Percentiles rank a stretch among this genome's conserved stretches.
These are phyloP conservation scores for Cymbidium sinense DNA, from an alignment of 106 monocot species.

Conservation along the genomic window DNA sequence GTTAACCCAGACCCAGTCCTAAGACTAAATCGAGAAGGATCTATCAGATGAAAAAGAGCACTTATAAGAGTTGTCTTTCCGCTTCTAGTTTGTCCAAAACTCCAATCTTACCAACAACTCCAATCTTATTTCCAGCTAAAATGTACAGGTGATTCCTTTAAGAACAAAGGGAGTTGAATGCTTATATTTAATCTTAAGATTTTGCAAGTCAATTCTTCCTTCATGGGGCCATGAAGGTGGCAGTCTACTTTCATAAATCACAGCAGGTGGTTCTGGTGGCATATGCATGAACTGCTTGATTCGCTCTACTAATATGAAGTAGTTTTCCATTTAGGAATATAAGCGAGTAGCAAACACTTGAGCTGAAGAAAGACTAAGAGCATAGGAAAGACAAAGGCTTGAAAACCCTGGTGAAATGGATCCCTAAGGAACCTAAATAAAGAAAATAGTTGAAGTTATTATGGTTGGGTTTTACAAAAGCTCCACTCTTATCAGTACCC, in stretches of 20 bases:
- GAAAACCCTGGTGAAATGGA: conserved; percentile 52
- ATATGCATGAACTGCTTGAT: too few relatives aligned
- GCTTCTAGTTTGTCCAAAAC: conserved; percentile 63
- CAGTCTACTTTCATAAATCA: conserved; percentile 60
- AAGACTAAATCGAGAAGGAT: too few relatives aligned
- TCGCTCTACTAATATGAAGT: too few relatives aligned
- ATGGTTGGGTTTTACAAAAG: conserved; percentile 62
- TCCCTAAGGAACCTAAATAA: conserved; percentile 46
- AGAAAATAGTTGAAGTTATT: conserved; percentile 46
- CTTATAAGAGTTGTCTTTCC: conserved; percentile 72
- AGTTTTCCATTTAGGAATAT: too few relatives aligned
- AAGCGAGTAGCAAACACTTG: too few relatives aligned
- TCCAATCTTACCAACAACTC: conserved; percentile 76
- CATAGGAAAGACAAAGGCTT: too few relatives aligned
- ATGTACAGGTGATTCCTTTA: conserved; percentile 61
- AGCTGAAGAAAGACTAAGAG: too few relatives aligned
- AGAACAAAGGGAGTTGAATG: too few relatives aligned
- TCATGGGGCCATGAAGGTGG: conserved; percentile 66
- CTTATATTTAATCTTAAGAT: too few relatives aligned
- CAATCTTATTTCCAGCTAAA: conserved; percentile 54
- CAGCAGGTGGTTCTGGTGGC: too few relatives aligned
- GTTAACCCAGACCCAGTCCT: too few relatives aligned
- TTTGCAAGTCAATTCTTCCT: too few relatives aligned
- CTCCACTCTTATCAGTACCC: conserved; percentile 72
- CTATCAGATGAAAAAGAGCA: conserved; percentile 59